Evolutionary conservation across 2,329 filamentous ascomycete genomes (phyloP).

Genomic region (Zopfia rhizophila): DNA sequence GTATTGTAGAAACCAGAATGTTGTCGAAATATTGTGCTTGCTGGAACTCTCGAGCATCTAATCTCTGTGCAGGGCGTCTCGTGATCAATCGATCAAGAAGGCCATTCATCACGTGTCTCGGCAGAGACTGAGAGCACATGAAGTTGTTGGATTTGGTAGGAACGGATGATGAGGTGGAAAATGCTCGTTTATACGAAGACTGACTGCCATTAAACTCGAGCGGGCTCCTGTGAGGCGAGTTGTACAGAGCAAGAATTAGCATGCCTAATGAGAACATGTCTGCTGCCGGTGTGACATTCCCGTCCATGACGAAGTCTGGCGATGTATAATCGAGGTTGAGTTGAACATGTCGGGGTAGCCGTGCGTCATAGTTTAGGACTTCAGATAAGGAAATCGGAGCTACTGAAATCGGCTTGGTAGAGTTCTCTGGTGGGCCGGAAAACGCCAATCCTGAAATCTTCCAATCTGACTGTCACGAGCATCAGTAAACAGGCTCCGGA

Average conservation of each 20-base stretch:
- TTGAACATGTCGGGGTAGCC: conserved; percentile 84
- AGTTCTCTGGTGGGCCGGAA: conserved; percentile 81
- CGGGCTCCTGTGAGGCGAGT: conserved; percentile 90
- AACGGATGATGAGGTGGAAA: conserved; percentile 79
- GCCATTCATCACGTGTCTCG: conserved; percentile 77
- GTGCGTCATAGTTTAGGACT: conserved; percentile 83
- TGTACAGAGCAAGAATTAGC: conserved; percentile 89
- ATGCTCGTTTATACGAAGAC: conserved; percentile 85
- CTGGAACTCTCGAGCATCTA: conserved; percentile 92
- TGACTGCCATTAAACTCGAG: conserved; percentile 83
- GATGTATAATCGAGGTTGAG: conserved; percentile 93
- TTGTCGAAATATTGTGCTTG: conserved; percentile 98
- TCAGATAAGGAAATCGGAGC: conserved; percentile 84
- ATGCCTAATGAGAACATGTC: conserved; percentile 96
- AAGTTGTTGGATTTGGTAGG: conserved; percentile 87
- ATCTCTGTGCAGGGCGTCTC: conserved; percentile 83
- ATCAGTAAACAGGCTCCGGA: conserved; percentile 37
- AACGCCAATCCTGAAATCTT: conserved; percentile 97
- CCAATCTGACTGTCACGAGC: conserved; percentile 80
- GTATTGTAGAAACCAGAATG: conserved; percentile 93
- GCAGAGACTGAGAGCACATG: conserved; percentile 80
- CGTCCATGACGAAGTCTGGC: conserved; percentile 93
- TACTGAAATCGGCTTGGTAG: conserved; percentile 78
- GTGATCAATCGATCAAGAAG: conserved; percentile 89
- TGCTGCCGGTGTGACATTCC: conserved; percentile 81